phyloP scores from a whole-genome alignment of 2,329 filamentous ascomycete genomes.

The Stachybotrys chlorohalonatus region DNA sequence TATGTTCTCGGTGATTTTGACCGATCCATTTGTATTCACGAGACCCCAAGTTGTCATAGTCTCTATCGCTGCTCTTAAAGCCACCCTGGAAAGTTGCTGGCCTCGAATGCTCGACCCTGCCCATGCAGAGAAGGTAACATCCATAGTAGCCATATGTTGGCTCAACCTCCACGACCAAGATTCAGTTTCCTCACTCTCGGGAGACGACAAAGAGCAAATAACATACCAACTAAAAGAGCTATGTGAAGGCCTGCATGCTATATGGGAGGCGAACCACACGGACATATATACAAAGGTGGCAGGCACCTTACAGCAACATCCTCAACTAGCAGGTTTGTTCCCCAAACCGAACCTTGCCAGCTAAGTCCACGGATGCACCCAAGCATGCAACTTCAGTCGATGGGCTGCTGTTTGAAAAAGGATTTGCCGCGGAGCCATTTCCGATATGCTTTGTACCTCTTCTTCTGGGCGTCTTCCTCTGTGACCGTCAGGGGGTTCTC shows the following conservation, averaged over 20 bases:
- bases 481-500: constrained; percentile 83
- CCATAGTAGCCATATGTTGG: constrained; percentile 55
- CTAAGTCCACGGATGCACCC: neutral
- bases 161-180: constrained; percentile 38
- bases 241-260: constrained; percentile 9
- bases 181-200: neutral
- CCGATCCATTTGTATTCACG: constrained; percentile 57
- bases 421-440: constrained; percentile 95
- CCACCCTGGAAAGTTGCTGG: constrained; percentile 56
- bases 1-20: constrained; percentile 54
- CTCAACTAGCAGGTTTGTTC: constrained; percentile 20
- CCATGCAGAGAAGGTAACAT: constrained; percentile 56
- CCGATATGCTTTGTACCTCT: constrained; percentile 91
- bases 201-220: neutral
- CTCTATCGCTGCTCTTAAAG: constrained; percentile 43
- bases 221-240: neutral
- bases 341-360: neutral
- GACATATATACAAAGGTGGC: constrained; percentile 6
- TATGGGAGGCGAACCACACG: constrained; percentile 11
- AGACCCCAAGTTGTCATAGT: constrained; percentile 44
- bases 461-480: constrained; percentile 80
- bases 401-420: constrained; percentile 82
- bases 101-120: constrained; percentile 47
- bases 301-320: constrained; percentile 14
- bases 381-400: constrained; percentile 31